Percentiles rank a stretch among this genome's conserved stretches.
These are phyloP conservation scores for Fusarium vanettenii DNA, from an alignment of 2,329 filamentous ascomycete genomes.

Conservation along the genomic window DNA sequence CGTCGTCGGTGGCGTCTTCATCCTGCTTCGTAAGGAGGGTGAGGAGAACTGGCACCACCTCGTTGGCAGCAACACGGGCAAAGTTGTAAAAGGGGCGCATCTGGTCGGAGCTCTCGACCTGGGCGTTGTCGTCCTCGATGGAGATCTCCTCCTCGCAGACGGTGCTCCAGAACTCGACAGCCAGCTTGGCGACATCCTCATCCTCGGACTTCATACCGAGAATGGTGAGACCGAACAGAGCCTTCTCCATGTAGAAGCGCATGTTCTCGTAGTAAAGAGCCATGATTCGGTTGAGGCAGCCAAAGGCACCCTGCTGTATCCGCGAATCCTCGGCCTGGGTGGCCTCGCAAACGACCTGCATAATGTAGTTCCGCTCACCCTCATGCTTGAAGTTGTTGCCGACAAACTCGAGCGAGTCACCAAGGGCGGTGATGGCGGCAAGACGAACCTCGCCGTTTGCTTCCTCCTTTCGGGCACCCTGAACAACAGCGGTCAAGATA, in stretches of 20 bases:
- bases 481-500: conserved; percentile 96
- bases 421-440: conserved; percentile 92
- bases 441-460: conserved; percentile 89
- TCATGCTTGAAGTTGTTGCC: conserved; percentile 99
- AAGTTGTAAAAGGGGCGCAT: conserved; percentile 97
- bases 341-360: conserved; percentile 99
- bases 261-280: conserved; percentile 99
- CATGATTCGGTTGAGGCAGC: conserved; percentile 99
- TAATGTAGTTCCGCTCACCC: conserved; percentile 99
- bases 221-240: conserved; percentile 95
- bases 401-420: conserved; percentile 97
- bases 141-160: conserved; percentile 98
- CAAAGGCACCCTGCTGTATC: conserved; percentile 96
- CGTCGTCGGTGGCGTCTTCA: conserved; percentile 94
- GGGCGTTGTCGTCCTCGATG: conserved; percentile 94
- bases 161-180: conserved; percentile 99
- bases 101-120: conserved; percentile 81
- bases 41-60: conserved; percentile 93
- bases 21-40: conserved; percentile 95
- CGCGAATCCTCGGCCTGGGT: conserved; percentile 91
- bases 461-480: conserved; percentile 97
- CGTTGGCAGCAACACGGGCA: conserved; percentile 88
- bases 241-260: conserved; percentile 99
- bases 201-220: conserved; percentile 98
- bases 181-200: conserved; percentile 97